Evolutionary conservation across 495 filamentous ascomycete genomes (phyloP).

Genomic region (Beverwykella pulmonaria): DNA sequence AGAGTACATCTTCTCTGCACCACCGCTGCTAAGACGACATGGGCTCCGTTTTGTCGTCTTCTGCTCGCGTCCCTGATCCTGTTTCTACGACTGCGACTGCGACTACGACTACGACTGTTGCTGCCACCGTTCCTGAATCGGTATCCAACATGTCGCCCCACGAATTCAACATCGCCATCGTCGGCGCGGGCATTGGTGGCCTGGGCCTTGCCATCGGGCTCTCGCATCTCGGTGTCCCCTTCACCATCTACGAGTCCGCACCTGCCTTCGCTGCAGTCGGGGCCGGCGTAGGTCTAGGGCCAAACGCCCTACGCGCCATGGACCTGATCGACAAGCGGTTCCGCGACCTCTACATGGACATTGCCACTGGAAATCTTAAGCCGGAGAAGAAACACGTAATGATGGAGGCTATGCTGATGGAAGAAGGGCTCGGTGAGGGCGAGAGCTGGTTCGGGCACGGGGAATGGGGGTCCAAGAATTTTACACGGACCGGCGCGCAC

Average conservation of each 20-base stretch:
- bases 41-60: not conserved
- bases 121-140: not conserved
- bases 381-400: slow-evolving; percentile 26
- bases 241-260: slow-evolving; percentile 31
- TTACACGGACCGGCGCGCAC: slow-evolving; percentile 25
- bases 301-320: slow-evolving; percentile 30
- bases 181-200: slow-evolving; percentile 34
- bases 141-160: not conserved
- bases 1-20: not conserved
- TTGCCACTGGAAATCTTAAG: slow-evolving; percentile 20
- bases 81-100: no score
- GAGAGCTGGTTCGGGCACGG: slow-evolving; percentile 18
- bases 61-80: not conserved
- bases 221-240: slow-evolving; percentile 17
- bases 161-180: slow-evolving; percentile 29
- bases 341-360: slow-evolving; percentile 18
- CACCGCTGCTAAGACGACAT: not conserved
- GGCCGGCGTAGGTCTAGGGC: slow-evolving; percentile 28
- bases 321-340: slow-evolving; percentile 22
- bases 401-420: slow-evolving; percentile 32
- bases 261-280: slow-evolving; percentile 19
- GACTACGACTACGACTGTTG: no score
- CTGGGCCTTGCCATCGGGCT: slow-evolving; percentile 31
- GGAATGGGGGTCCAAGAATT: slow-evolving; percentile 13
- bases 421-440: slow-evolving; percentile 26